A percentile compares a stretch with the other conserved stretches of the same genome.
phyloP scores from a whole-genome alignment of 495 filamentous ascomycete species.

The Lasiosphaeria miniovina region DNA sequence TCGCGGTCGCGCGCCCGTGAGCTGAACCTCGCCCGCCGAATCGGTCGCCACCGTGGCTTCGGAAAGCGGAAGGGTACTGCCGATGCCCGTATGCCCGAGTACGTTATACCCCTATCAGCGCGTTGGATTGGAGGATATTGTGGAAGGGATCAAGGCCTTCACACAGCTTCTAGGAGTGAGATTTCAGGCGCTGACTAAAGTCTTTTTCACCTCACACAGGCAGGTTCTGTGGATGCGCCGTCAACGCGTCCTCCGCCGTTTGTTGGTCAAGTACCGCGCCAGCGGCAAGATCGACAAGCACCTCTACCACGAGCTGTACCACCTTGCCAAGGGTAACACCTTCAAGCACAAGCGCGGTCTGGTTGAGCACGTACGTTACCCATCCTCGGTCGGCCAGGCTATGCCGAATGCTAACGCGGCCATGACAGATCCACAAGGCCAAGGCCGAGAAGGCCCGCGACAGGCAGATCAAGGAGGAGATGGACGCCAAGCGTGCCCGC shows the following conservation, averaged over 20 bases:
- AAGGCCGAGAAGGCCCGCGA: slow-evolving; percentile 98
- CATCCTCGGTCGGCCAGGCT: neutral
- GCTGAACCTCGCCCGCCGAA: slow-evolving; percentile 81
- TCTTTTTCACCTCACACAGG: slow-evolving; percentile 45
- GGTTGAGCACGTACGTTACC: slow-evolving; percentile 91
- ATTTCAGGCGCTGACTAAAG: slow-evolving; percentile 28
- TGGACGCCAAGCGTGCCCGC: slow-evolving; percentile 99
- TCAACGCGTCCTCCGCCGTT: slow-evolving; percentile 96
- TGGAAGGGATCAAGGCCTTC: neutral
- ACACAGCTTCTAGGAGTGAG: slow-evolving; percentile 2
- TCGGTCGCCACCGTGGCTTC: slow-evolving; percentile 95
- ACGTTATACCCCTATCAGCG: slow-evolving; percentile 40
- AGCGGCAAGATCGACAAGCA: slow-evolving; percentile 99
- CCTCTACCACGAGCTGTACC: slow-evolving; percentile 99
- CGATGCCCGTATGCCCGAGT: slow-evolving; percentile 99
- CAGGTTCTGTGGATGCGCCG: slow-evolving; percentile 99
- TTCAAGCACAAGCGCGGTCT: slow-evolving; percentile 99
- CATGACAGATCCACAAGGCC: slow-evolving; percentile 89
- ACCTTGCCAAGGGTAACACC: slow-evolving; percentile 99
- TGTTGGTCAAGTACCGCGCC: slow-evolving; percentile 98
- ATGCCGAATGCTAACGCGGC: slow-evolving; percentile 17
- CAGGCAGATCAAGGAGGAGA: slow-evolving; percentile 93
- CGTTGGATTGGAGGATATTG: neutral
- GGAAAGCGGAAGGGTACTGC: slow-evolving; percentile 99
- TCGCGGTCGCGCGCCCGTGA: slow-evolving; percentile 92